Conservation (phyloP, 768 basidiomycete species). For the Roridomyces roridus region DNA sequence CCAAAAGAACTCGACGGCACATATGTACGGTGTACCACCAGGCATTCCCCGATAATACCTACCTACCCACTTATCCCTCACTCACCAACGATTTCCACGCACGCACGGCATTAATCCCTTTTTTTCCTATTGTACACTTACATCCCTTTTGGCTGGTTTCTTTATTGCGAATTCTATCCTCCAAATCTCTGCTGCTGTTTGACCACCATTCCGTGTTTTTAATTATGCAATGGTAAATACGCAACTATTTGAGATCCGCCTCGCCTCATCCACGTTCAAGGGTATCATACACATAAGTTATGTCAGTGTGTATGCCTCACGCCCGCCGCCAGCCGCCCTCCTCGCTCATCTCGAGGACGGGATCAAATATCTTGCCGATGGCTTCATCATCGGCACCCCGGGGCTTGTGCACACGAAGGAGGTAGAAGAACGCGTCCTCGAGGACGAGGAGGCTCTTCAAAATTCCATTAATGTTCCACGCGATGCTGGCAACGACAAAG, state of each 20-base stretch:
- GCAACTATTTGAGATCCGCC: too few species aligned
- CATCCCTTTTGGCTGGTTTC: slow-evolving; percentile 8
- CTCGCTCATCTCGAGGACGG: slow-evolving; percentile 25
- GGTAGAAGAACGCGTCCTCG: slow-evolving; percentile 21
- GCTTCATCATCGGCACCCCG: slow-evolving; percentile 20
- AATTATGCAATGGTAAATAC: too few species aligned
- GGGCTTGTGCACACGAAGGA: slow-evolving; percentile 24
- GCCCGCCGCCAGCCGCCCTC: slow-evolving; percentile 20
- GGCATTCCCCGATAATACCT: background rate
- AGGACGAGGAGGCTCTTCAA: slow-evolving; percentile 22
- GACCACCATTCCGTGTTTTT: too few species aligned
- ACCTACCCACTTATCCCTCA: slow-evolving; percentile 1
- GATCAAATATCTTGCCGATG: slow-evolving; percentile 13
- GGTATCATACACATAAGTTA: too few species aligned
- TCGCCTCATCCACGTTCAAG: too few species aligned
- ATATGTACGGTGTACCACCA: slow-evolving; percentile 16
- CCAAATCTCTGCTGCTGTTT: too few species aligned
- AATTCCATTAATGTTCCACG: slow-evolving; percentile 25
- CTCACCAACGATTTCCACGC: background rate
- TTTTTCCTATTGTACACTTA: slow-evolving; percentile 13
- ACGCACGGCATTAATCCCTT: slow-evolving; percentile 15
- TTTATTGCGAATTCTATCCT: background rate
- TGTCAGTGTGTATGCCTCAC: background rate
- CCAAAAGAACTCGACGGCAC: slow-evolving; percentile 10
- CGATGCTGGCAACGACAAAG: slow-evolving; percentile 24